phyloP scores from a whole-genome alignment of 345 rosid genomes.

The Lepidium didymum region DNA sequence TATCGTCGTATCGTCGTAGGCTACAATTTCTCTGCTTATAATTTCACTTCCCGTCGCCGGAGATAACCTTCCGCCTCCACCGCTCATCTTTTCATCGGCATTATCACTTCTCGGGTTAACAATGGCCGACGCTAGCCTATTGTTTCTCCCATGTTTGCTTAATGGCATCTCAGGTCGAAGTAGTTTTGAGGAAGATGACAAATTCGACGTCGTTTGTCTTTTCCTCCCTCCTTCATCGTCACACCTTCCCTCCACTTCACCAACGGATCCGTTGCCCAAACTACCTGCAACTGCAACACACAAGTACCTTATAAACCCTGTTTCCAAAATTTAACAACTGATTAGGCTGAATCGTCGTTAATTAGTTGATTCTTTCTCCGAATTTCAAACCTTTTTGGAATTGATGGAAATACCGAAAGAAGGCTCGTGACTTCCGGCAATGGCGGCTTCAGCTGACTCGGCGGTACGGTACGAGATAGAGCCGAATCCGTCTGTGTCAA shows the following conservation, averaged over 20 bases:
- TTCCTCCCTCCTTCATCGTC: constrained; percentile 30
- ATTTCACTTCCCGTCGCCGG: constrained; percentile 29
- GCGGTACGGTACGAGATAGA: constrained; percentile 50
- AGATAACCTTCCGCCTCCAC: background rate
- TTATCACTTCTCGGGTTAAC: constrained; percentile 43
- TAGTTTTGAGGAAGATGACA: constrained; percentile 57
- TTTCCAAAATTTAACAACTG: background rate
- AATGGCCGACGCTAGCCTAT: constrained; percentile 64
- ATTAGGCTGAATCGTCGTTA: background rate
- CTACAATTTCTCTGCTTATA: constrained; percentile 58
- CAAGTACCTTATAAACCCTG: background rate
- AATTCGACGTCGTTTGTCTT: constrained; percentile 33
- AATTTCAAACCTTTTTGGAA: constrained; percentile 35
- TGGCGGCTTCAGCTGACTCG: constrained; percentile 76
- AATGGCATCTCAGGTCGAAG: constrained; percentile 59
- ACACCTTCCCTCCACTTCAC: constrained; percentile 71
- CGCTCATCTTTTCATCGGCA: background rate
- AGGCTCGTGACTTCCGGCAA: constrained; percentile 65
- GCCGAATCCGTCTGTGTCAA: constrained; percentile 59
- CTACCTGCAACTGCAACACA: constrained; percentile 54
- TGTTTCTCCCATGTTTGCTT: constrained; percentile 67
- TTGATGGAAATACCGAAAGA: constrained; percentile 60
- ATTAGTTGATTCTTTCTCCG: background rate
- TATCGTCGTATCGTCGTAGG: constrained; percentile 83
- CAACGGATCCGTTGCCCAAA: constrained; percentile 74